Evolutionary conservation across 208 protist genomes (phyloP).

Genomic region (Leishmania amazonensis): DNA sequence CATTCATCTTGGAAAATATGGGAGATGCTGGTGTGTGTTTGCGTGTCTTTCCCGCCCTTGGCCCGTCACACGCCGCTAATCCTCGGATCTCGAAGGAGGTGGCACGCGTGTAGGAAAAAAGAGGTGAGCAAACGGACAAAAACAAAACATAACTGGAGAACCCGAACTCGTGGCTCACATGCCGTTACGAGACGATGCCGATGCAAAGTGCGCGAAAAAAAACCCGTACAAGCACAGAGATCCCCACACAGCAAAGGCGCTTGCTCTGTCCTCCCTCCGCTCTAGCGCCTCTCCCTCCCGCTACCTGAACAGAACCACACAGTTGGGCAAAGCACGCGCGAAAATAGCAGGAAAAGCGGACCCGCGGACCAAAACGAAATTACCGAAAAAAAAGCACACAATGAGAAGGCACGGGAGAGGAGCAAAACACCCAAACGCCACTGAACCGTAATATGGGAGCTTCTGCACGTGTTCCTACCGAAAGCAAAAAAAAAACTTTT

Average conservation of each 20-base stretch:
- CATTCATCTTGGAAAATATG: not conserved
- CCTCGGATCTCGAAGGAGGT: not conserved
- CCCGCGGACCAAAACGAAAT: not conserved
- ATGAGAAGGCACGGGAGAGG: not conserved
- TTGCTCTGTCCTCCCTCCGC: not conserved
- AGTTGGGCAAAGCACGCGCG: not conserved
- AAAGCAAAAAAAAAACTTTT: not conserved
- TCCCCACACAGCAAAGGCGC: not conserved
- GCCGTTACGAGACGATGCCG: not conserved
- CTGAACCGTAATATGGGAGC: not conserved
- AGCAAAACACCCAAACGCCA: not conserved
- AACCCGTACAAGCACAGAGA: not conserved
- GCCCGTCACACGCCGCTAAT: not conserved
- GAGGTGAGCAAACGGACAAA: not conserved
- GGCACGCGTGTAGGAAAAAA: not conserved
- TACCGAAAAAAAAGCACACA: not conserved
- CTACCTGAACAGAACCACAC: not conserved
- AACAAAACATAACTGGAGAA: not conserved
- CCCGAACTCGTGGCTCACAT: not conserved
- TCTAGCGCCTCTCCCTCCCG: not conserved
- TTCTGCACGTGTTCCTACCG: not conserved
- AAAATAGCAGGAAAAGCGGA: not conserved
- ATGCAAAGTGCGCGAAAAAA: not conserved
- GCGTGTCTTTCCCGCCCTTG: not conserved
- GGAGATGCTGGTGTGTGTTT: not conserved